Base-by-base conservation (phyloP, 1,284 basidiomycete species). In the Cutaneotrichosporon sp. region DNA sequence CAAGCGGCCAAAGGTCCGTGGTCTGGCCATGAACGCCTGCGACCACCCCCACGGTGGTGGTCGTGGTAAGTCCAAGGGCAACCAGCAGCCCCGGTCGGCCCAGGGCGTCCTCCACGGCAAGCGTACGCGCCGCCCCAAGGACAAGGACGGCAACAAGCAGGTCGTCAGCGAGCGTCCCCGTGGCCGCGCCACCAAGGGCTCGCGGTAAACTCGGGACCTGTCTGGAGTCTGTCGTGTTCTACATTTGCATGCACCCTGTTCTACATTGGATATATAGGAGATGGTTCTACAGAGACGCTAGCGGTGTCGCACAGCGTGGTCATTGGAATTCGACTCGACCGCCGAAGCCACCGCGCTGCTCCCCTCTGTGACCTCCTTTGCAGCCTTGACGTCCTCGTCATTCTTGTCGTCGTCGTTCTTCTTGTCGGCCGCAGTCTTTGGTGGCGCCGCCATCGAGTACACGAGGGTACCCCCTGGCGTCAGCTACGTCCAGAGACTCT, bases 21-120 rank as follows among this genome's bases (percentile, higher is more conserved):
- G 94, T 86, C 85, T 97, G 59, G 94, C 94, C 22, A 97, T 97
- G 94, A 98, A 98, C 77, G 86, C 90, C 81, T 91, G 81, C 56
- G 94, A 97, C 76, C 94, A 98, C 77, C 93, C 94, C 59, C 92
- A 81, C 75, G 94, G 94, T 77, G 94, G 94, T 65, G 93, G 94
- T 73, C 87, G 94, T 77, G 94, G 94, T 69, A 97, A 96, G 77
- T 90, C 87, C 55, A 97, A 97, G 81, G 90, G 89, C 60, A 88
- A 94, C 82, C 90, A 90, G 72, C 85, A 91, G 71, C 90, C 91
- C 4, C 84, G 88, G 18, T 90, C 90, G 21, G 85, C 88, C 52
- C 93, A 87, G 82, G 93, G 93, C 56, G 88, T 90, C 84, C 81
- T 88, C 59, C 91, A 94, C 79, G 91, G 91, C 65, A 87, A 85